Conservation (phyloP, 106 monocot genomes). For the Allium cepa region DNA sequence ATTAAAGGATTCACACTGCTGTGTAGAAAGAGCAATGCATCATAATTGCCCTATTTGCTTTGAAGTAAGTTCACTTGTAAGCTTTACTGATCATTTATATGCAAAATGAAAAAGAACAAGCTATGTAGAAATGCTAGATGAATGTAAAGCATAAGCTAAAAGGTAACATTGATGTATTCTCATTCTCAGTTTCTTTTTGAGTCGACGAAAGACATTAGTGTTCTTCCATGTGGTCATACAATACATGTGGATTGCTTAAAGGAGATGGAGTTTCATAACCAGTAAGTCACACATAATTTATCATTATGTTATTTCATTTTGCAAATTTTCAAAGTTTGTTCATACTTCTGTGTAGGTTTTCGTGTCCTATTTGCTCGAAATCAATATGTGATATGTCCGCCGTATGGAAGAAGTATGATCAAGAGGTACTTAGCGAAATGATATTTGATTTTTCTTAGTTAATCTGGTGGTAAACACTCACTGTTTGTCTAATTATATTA, state of each 20-base stretch:
- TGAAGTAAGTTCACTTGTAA: slow-evolving; percentile 27
- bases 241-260: slow-evolving; percentile 64
- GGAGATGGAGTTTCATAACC: slow-evolving; percentile 58
- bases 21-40: slow-evolving; percentile 70
- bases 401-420: slow-evolving; percentile 70
- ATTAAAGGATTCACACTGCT: slow-evolving; percentile 50
- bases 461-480: background rate
- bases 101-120: too few relatives aligned
- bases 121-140: too few relatives aligned
- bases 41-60: slow-evolving; percentile 72
- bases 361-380: slow-evolving; percentile 78
- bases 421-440: slow-evolving; percentile 33
- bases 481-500: background rate
- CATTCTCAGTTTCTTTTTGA: slow-evolving; percentile 53
- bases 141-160: too few relatives aligned
- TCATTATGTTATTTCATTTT: background rate
- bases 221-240: slow-evolving; percentile 56
- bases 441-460: background rate
- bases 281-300: slow-evolving; percentile 31
- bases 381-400: slow-evolving; percentile 84
- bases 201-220: slow-evolving; percentile 48
- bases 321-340: background rate
- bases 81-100: too few relatives aligned
- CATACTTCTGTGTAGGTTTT: slow-evolving; percentile 30
- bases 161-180: too few relatives aligned